Base-by-base conservation (phyloP, 2,329 filamentous ascomycete genomes). In the Paecilomyces formosus region DNA sequence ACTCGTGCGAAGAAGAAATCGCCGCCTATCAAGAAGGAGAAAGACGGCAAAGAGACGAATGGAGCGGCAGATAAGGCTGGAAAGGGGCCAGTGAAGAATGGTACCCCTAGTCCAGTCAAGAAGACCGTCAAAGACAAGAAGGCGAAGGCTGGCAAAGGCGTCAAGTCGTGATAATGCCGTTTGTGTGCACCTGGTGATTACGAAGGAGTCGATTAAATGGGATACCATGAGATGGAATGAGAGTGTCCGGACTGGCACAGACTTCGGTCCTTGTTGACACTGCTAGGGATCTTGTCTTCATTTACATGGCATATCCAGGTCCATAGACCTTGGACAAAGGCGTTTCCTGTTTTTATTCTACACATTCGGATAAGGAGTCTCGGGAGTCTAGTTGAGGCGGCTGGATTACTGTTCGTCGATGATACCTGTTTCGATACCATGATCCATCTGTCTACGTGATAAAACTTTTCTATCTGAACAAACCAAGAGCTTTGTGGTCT, bases 31-130 rank as follows among this genome's bases (percentile, higher is more conserved):
- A 49, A 59, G 30, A 56, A 53, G 24, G 58, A 58, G 57, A 55
- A 59, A 13, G 56, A 58, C 28, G 59, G 50, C 8, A 59, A 58
- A 53, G 57, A 57, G 22, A 58, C 58, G 33, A 58, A 60, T 12
- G 64, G 60, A 33, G 61, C 57, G 28, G 56, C 50, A n/a, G 60
- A 63, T 26, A 57, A 55, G 52, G 59, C 58, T 22, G 49, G 35
- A 24, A 55, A 57, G 2, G 58, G 50, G 39, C 22, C 55, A 18
- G 24, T 59, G 15, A 63, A 63, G 58, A 66, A 66, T 55, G 65
- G 63, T 56, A 62, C 65, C 62, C 54, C 64, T 52, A 65, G 63
- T 62, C 64, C 65, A 3, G 57, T 58, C 26, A 67, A 67, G 63
- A 68, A 68, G 59, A 61, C 54, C 49, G 63, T 28, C 6, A 24